These are phyloP conservation scores for Cyberlindnera xylosilytica DNA, from an alignment of 805 yeast species.

Conservation along the genomic window DNA sequence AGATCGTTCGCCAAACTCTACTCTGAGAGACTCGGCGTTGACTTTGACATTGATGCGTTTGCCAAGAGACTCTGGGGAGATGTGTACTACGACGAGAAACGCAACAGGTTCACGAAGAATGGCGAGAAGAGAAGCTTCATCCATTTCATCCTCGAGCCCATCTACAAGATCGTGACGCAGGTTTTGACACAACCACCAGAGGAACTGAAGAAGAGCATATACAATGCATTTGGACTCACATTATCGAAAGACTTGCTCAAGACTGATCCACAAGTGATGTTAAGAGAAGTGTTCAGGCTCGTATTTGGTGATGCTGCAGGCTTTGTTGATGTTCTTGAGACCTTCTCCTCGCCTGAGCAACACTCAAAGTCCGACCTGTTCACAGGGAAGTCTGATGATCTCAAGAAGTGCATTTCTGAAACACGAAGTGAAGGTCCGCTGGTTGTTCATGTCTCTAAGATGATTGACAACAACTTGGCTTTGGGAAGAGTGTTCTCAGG, in stretches of 20 bases:
- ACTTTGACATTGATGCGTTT: constrained; percentile 39
- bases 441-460: constrained; percentile 55
- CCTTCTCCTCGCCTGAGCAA: constrained; percentile 37
- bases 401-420: constrained; percentile 19
- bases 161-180: constrained; percentile 70
- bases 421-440: constrained; percentile 41
- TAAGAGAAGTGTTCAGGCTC: constrained; percentile 49
- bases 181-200: constrained; percentile 51
- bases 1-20: constrained; percentile 58
- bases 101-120: constrained; percentile 42
- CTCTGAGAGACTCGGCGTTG: constrained; percentile 30
- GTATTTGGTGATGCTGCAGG: constrained; percentile 54
- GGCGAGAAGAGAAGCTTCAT: constrained; percentile 29
- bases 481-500: constrained; percentile 67
- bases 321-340: constrained; percentile 48
- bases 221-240: constrained; percentile 43
- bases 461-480: constrained; percentile 54
- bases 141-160: constrained; percentile 75
- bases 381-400: constrained; percentile 29
- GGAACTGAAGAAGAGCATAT: constrained; percentile 42
- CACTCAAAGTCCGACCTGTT: constrained; percentile 27
- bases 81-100: constrained; percentile 42
- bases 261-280: constrained; percentile 56
- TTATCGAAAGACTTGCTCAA: constrained; percentile 39
- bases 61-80: constrained; percentile 75